A percentile compares a stretch with the other conserved stretches of the same genome.
Conservation (phyloP, 345 rosid genomes). For the Eucalyptus polyanthemos region DNA sequence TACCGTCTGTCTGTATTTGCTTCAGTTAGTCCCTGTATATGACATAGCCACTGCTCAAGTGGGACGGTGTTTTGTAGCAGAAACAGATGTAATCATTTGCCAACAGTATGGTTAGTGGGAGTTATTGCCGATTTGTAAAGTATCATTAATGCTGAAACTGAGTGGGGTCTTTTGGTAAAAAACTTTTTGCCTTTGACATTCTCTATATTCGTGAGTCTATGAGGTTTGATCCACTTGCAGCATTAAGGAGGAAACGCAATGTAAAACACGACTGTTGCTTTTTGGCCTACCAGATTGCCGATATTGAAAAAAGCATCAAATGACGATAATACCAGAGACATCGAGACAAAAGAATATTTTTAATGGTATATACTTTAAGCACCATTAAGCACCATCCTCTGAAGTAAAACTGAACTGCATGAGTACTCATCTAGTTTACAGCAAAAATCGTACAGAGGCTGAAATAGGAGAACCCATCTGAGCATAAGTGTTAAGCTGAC, state of each 20-base stretch:
- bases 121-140: not conserved
- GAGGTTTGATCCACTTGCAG: not conserved
- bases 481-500: not conserved
- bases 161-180: not conserved
- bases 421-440: not conserved
- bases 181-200: not conserved
- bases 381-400: not conserved
- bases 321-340: not conserved
- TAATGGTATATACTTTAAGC: not conserved
- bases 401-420: not conserved
- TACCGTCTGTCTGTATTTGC: not conserved
- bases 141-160: not conserved
- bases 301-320: not conserved
- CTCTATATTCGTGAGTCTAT: not conserved
- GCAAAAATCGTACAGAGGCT: not conserved
- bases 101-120: not conserved
- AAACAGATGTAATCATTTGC: not conserved
- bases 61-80: not conserved
- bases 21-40: not conserved
- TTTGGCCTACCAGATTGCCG: not conserved
- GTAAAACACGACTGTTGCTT: not conserved
- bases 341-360: not conserved
- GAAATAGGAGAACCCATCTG: not conserved
- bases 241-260: not conserved
- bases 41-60: not conserved